These are phyloP conservation scores for Kondoa malvinella DNA, from an alignment of 768 basidiomycete genomes.

Conservation along the genomic window DNA sequence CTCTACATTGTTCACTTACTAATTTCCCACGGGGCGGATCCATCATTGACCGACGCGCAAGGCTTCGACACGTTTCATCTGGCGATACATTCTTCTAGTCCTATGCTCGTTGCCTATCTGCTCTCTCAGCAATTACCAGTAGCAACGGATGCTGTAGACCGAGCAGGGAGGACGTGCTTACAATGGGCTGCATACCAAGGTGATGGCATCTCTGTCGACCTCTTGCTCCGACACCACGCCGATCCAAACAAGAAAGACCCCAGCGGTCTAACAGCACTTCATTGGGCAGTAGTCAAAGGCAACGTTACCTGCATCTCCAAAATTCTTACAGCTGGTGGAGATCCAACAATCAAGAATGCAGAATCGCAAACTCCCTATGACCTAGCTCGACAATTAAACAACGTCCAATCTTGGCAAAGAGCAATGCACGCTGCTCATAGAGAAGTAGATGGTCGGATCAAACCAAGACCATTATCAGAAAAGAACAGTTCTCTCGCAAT, in stretches of 20 bases:
- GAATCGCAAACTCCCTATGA: slow-evolving; percentile 77
- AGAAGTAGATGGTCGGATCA: slow-evolving; percentile 54
- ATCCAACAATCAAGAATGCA: slow-evolving; percentile 59
- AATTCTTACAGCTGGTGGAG: slow-evolving; percentile 69
- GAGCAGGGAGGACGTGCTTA: slow-evolving; percentile 67
- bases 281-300: slow-evolving; percentile 97
- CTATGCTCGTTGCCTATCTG: slow-evolving; percentile 84
- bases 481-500: slow-evolving; percentile 32
- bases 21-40: slow-evolving; percentile 76
- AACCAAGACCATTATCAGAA: slow-evolving; percentile 52
- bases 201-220: slow-evolving; percentile 81
- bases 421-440: slow-evolving; percentile 76
- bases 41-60: slow-evolving; percentile 74
- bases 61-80: slow-evolving; percentile 93
- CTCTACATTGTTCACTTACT: slow-evolving; percentile 88
- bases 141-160: slow-evolving; percentile 72
- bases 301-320: slow-evolving; percentile 69
- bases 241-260: slow-evolving; percentile 60
- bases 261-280: slow-evolving; percentile 67
- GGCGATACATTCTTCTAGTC: slow-evolving; percentile 73
- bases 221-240: slow-evolving; percentile 74
- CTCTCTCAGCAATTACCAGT: slow-evolving; percentile 68
- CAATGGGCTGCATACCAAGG: slow-evolving; percentile 99
- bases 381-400: slow-evolving; percentile 87
- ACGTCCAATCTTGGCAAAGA: slow-evolving; percentile 70